Percentiles rank a stretch among this genome's conserved stretches.
These are phyloP conservation scores for Hemileccinum impolitum DNA, from an alignment of 768 basidiomycete genomes.

Conservation along the genomic window DNA sequence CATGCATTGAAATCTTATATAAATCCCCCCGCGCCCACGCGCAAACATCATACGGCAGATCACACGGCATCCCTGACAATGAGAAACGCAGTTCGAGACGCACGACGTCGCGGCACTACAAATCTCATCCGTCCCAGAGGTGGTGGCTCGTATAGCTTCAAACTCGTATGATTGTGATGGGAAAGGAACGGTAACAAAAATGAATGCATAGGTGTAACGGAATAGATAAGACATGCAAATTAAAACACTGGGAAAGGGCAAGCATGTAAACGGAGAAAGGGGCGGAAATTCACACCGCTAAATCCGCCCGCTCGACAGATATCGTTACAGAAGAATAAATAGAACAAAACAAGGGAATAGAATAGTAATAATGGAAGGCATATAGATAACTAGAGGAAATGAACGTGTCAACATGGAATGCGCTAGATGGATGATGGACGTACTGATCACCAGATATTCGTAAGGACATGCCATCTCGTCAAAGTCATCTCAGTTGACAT, in stretches of 20 bases:
- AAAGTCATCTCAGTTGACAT: background rate
- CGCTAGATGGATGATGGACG: background rate
- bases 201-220: background rate
- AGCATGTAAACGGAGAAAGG: background rate
- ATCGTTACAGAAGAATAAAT: conserved; percentile 5
- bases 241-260: background rate
- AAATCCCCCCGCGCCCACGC: too few species aligned
- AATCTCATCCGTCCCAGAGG: too few species aligned
- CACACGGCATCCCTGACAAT: too few species aligned
- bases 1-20: too few species aligned
- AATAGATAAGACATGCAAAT: background rate
- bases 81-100: too few species aligned
- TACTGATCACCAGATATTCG: background rate
- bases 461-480: background rate
- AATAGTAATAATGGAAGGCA: background rate
- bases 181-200: background rate
- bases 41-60: too few species aligned
- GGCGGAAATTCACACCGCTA: background rate
- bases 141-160: too few species aligned
- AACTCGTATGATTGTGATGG: background rate
- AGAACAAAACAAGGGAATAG: background rate
- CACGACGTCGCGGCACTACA: too few species aligned
- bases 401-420: background rate
- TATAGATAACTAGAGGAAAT: background rate
- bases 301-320: background rate